Conservation (phyloP, 1,284 basidiomycete species). For the Vanrija humicola region DNA sequence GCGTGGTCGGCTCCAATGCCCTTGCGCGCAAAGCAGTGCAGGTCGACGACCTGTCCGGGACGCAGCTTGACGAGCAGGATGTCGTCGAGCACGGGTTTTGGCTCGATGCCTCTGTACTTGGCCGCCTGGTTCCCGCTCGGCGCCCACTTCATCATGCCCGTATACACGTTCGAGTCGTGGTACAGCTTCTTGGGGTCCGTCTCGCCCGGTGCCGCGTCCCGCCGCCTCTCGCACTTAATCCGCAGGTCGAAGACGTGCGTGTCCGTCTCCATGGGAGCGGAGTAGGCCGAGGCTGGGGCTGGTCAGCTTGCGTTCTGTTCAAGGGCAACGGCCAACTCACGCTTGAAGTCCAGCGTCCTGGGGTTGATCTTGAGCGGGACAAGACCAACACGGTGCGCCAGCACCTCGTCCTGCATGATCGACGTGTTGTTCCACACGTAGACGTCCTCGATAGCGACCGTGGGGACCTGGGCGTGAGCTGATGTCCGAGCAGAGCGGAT, state of each 20-base stretch:
- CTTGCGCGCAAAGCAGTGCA: conserved; percentile 77
- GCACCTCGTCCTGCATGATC: conserved; percentile 90
- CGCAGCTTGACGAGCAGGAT: conserved; percentile 92
- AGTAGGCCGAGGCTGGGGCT: conserved; percentile 52
- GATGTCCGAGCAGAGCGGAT: not conserved
- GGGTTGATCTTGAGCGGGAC: conserved; percentile 88
- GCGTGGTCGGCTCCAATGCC: conserved; percentile 95
- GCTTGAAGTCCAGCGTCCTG: conserved; percentile 51
- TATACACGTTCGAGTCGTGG: conserved; percentile 63
- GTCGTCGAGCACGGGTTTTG: conserved; percentile 60
- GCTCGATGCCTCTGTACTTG: conserved; percentile 41
- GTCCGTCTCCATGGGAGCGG: conserved; percentile 71
- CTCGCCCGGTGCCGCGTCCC: conserved; percentile 54
- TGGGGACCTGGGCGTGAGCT: conserved; percentile 64
- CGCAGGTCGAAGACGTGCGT: conserved; percentile 85
- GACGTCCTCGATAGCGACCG: conserved; percentile 87
- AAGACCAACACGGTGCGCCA: conserved; percentile 85
- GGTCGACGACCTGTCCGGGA: conserved; percentile 72
- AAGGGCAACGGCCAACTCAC: conserved; percentile 21
- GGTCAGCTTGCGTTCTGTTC: not conserved
- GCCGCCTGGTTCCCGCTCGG: conserved; percentile 78
- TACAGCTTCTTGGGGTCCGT: conserved; percentile 66
- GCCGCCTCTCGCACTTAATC: conserved; percentile 65
- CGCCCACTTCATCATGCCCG: conserved; percentile 74
- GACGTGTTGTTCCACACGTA: conserved; percentile 96